Conservation (phyloP, 2,329 filamentous ascomycete genomes). For the Hypoxylon sp. region DNA sequence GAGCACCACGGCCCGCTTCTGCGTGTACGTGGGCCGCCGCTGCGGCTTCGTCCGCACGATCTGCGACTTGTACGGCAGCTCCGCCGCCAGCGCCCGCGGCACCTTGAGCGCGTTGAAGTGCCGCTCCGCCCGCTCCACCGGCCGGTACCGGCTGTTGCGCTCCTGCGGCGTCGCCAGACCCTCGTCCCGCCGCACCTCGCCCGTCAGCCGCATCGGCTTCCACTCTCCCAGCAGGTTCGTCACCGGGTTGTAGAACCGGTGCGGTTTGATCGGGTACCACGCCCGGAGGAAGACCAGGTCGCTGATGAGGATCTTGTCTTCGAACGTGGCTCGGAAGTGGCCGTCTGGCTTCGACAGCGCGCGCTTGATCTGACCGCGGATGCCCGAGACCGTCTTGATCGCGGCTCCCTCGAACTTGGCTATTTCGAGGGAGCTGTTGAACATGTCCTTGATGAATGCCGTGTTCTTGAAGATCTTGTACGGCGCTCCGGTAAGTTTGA, state of each 20-base stretch:
- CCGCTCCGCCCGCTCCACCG: constrained; percentile 69
- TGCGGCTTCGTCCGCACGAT: constrained; percentile 83
- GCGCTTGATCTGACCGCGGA: constrained; percentile 96
- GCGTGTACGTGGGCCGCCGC: constrained; percentile 84
- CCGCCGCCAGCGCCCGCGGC: constrained; percentile 80
- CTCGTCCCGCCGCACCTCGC: constrained; percentile 83
- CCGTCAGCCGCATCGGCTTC: constrained; percentile 93
- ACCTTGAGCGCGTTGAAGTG: constrained; percentile 83
- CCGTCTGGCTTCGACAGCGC: constrained; percentile 93
- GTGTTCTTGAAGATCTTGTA: constrained; percentile 99
- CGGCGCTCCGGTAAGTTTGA: constrained; percentile 91
- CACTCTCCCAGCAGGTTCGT: constrained; percentile 88
- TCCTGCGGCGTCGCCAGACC: constrained; percentile 78
- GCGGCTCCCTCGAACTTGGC: constrained; percentile 97
- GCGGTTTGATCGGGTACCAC: constrained; percentile 96
- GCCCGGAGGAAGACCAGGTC: constrained; percentile 96
- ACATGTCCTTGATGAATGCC: constrained; percentile 99
- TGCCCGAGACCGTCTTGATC: constrained; percentile 94
- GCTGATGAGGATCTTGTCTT: constrained; percentile 96
- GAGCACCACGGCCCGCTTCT: constrained; percentile 91
- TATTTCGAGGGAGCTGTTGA: constrained; percentile 89
- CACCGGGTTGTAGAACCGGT: constrained; percentile 95
- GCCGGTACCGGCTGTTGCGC: constrained; percentile 85
- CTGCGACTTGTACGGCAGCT: constrained; percentile 92
- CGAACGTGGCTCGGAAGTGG: constrained; percentile 95